Conservation (phyloP, 441 rosid species). For the Bruguiera hainesii region DNA sequence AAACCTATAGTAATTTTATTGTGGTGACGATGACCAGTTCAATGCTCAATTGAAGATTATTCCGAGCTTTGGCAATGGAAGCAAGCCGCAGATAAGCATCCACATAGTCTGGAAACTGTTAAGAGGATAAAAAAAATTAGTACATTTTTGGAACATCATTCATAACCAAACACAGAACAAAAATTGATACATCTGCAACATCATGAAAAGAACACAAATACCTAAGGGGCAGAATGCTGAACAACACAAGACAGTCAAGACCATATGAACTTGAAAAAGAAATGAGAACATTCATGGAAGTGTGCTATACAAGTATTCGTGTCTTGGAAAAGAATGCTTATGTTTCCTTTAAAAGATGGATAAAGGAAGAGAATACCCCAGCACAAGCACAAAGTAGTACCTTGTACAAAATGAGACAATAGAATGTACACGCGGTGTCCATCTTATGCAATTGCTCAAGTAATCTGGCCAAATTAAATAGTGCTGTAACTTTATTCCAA, state of each 20-base stretch:
- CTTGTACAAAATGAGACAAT: constrained; percentile 83
- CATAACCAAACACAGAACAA: constrained; percentile 5
- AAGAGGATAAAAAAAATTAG: constrained; percentile 24
- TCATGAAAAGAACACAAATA: neutral
- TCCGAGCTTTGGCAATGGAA: constrained; percentile 84
- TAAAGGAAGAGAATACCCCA: no score
- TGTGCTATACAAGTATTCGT: no score
- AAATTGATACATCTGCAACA: neutral
- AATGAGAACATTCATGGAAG: neutral
- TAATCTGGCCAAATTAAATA: constrained; percentile 92
- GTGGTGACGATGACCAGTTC: constrained; percentile 65
- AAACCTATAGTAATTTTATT: neutral
- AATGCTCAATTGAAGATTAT: constrained; percentile 88
- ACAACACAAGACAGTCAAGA: neutral
- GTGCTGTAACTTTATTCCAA: constrained; percentile 84
- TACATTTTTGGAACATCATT: constrained; percentile 15
- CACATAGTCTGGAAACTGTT: constrained; percentile 87
- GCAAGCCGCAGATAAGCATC: constrained; percentile 98
- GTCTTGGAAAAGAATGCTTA: no score
- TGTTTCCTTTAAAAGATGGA: no score
- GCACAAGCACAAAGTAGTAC: constrained; percentile 27
- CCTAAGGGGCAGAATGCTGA: neutral
- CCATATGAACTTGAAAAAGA: neutral
- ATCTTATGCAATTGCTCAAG: constrained; percentile 82
- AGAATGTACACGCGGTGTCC: constrained; percentile 68